Base-by-base conservation (phyloP, 192 early-diverging fungal species). In the Dissophora ornata region DNA sequence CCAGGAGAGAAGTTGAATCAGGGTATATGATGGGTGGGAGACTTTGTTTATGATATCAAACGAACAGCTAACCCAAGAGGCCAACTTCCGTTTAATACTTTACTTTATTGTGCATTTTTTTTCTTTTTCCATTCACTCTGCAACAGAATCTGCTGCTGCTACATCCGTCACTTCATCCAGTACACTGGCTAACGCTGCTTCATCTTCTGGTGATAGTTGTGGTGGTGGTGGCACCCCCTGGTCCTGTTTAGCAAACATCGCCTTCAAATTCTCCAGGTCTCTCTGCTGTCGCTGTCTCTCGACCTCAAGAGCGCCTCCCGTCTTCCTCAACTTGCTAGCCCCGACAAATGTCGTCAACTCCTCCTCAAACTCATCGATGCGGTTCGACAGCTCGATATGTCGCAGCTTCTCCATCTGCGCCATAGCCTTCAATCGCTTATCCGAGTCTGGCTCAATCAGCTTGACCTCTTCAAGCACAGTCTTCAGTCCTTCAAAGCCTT, bases 361-460 rank as follows among this genome's bases (percentile, higher is more conserved):
- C 36, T 89, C 73, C 53, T 90, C 91, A 81, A 94, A 94, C 62
- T 91, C 91, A 62, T 94, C 89, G 48, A 92, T 90, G 25, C 88
- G 75, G 57, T 85, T 82, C 1, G 86, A 85, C 44, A 91, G 66
- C 67, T 94, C 92, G 44, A 85, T 80, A 46, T 86, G 84, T 21
- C 92, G 80, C 64, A 88, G 60, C 61, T 86, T 88, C 59, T 92
- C 89, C 15, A 90, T 88, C 38, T 84, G 79, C 9, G 86, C 82
- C 59, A 94, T 74, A 1, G 92, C 92, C 33, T 86, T 85, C 33
- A 94, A 49, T 18, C 92, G 84, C 22, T 85, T 82, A 2, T 84
- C 49, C 30, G 88, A 85, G 67, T 94, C 89, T 0, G 91, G 85
- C 28, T 87, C 86, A 41, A 92, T 91, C 45, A 88, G 81, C 4